phyloP scores from a whole-genome alignment of 176 grass and related monocot species.

The Triticum dicoccoides region DNA sequence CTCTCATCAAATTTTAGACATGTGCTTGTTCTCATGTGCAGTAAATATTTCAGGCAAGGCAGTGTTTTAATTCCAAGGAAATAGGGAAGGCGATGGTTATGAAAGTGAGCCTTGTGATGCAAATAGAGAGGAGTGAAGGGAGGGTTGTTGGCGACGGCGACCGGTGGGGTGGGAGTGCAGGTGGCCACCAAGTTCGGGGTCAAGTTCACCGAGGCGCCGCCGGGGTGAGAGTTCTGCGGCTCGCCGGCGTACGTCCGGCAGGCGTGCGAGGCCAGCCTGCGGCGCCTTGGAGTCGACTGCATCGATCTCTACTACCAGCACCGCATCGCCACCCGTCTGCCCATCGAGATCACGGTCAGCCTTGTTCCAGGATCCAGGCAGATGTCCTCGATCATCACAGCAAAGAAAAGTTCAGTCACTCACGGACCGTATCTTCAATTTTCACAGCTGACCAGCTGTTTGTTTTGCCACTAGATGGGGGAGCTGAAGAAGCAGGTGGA shows the following conservation, averaged over 20 bases:
- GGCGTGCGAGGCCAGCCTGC: neutral
- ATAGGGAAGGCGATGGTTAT: too few species aligned
- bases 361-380: neutral
- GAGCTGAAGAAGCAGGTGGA: slow-evolving; percentile 61
- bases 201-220: neutral
- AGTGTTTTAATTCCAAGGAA: too few species aligned
- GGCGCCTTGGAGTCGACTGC: neutral
- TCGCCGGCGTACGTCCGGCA: neutral
- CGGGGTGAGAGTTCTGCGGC: neutral
- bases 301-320: neutral
- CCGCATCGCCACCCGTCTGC: neutral
- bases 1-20: too few species aligned
- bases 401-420: too few species aligned
- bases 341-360: neutral
- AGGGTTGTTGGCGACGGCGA: too few species aligned
- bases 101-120: too few species aligned
- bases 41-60: too few species aligned
- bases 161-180: neutral
- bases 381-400: neutral
- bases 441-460: neutral
- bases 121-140: too few species aligned
- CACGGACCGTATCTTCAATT: too few species aligned
- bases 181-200: neutral
- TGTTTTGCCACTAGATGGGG: slow-evolving; percentile 33
- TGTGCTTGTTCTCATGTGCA: too few species aligned